Percentiles rank a stretch among this genome's conserved stretches.
phyloP scores from a whole-genome alignment of 371 early-diverging fungal species.

The Rhizopus sp. region DNA sequence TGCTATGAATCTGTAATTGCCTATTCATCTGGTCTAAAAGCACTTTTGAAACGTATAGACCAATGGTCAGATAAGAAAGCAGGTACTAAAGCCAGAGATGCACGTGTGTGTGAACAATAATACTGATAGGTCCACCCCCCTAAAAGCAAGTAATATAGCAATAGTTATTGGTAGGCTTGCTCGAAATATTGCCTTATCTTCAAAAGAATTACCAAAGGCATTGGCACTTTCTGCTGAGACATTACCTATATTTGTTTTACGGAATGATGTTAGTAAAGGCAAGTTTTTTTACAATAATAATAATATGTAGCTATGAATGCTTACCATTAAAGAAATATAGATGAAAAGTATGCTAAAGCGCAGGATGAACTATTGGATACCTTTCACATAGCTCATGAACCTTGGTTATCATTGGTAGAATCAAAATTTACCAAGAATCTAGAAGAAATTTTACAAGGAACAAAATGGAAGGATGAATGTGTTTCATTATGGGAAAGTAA shows the following conservation, averaged over 20 bases:
- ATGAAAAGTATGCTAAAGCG: conserved; percentile 26
- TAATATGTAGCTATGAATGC: neutral
- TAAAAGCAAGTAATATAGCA: conserved; percentile 24
- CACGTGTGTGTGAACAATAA: neutral
- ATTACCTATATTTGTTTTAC: conserved; percentile 26
- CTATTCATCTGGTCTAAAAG: conserved; percentile 17
- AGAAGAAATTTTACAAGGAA: conserved; percentile 4
- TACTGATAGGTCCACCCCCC: neutral
- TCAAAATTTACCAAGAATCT: conserved; percentile 26
- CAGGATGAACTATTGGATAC: conserved; percentile 23
- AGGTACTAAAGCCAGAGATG: conserved; percentile 3
- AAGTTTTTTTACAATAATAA: conserved; percentile 4
- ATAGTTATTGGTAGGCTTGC: conserved; percentile 43
- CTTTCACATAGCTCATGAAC: conserved; percentile 37
- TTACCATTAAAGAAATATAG: conserved; percentile 13
- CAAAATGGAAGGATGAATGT: conserved; percentile 39
- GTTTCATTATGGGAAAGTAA: conserved; percentile 41
- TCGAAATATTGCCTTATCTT: conserved; percentile 28
- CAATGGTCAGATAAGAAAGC: conserved; percentile 25
- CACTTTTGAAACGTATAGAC: conserved; percentile 12
- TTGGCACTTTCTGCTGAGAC: conserved; percentile 22
- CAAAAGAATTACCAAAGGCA: conserved; percentile 36
- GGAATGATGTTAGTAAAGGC: conserved; percentile 39
- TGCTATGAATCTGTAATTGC: conserved; percentile 21
- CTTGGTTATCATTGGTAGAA: conserved; percentile 47